Conservation (phyloP, 495 filamentous ascomycete genomes). For the Geoglossum glabrum region DNA sequence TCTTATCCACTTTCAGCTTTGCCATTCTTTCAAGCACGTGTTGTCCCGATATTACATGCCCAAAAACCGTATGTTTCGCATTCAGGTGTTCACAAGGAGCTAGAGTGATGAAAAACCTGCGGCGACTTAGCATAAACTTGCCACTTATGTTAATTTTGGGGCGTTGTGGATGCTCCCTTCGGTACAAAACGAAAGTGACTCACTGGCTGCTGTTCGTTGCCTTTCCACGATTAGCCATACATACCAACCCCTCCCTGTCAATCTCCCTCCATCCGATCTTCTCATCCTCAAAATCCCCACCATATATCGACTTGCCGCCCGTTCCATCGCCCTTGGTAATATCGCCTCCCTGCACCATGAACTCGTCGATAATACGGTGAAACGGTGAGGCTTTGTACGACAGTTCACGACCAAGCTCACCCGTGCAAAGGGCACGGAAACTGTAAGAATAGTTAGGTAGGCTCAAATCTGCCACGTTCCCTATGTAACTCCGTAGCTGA, state of each 20-base stretch:
- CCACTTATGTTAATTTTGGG: too few relatives aligned
- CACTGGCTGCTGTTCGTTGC: constrained; percentile 25
- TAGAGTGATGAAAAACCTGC: constrained; percentile 27
- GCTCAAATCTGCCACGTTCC: not conserved
- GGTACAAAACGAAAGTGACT: not conserved
- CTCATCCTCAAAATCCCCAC: constrained; percentile 22
- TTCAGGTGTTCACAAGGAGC: constrained; percentile 21
- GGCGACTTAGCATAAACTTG: not conserved
- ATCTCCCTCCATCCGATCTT: constrained; percentile 24
- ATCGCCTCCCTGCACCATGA: constrained; percentile 28
- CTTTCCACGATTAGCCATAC: constrained; percentile 25
- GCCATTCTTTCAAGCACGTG: constrained; percentile 17
- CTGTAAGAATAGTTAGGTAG: constrained; percentile 4
- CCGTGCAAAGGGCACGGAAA: constrained; percentile 18
- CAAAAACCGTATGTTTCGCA: constrained; percentile 23
- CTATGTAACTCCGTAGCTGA: not conserved
- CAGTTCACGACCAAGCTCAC: constrained; percentile 6
- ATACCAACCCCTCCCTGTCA: constrained; percentile 22
- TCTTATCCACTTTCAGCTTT: constrained; percentile 18
- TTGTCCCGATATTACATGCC: constrained; percentile 19
- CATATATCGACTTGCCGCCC: constrained; percentile 21
- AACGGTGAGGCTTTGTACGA: constrained; percentile 20
- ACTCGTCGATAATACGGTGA: constrained; percentile 25
- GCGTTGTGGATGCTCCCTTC: too few relatives aligned
- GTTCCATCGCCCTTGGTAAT: constrained; percentile 24